A percentile compares a stretch with the other conserved stretches of the same genome.
Evolutionary conservation across 345 rosid species (phyloP).

Genomic region (Arabis hirsuta): DNA sequence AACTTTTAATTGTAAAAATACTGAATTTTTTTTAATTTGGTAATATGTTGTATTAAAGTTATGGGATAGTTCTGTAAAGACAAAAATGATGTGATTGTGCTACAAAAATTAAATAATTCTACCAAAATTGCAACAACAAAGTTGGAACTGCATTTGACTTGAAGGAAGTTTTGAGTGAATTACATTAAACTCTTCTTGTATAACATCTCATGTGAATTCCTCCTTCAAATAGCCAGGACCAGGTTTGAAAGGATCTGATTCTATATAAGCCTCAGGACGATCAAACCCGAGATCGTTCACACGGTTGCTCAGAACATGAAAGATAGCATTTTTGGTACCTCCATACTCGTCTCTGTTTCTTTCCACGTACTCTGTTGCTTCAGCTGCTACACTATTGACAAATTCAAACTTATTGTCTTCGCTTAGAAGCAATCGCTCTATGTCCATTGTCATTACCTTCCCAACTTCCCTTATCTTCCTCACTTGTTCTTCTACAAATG

Average conservation of each 20-base stretch:
- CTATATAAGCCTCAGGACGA: slow-evolving; percentile 75
- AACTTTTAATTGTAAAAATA: no score
- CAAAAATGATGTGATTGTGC: no score
- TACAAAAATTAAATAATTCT: not conserved
- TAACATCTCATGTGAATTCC: slow-evolving; percentile 51
- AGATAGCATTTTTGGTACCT: slow-evolving; percentile 76
- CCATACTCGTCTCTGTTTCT: slow-evolving; percentile 80
- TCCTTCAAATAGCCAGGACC: slow-evolving; percentile 73
- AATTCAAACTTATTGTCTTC: slow-evolving; percentile 81
- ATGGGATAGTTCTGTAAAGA: no score
- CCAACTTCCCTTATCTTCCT: slow-evolving; percentile 73
- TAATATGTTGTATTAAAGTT: no score
- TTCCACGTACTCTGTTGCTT: slow-evolving; percentile 78
- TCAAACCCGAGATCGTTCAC: slow-evolving; percentile 76
- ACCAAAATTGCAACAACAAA: slow-evolving; percentile 14
- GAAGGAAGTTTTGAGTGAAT: slow-evolving; percentile 4
- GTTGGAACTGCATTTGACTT: not conserved
- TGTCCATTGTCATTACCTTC: slow-evolving; percentile 70
- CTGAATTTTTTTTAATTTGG: no score
- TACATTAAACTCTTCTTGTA: not conserved
- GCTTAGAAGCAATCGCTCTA: slow-evolving; percentile 64
- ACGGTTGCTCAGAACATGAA: slow-evolving; percentile 85
- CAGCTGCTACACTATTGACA: no score
- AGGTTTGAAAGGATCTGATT: slow-evolving; percentile 74
- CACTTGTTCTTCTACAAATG: slow-evolving; percentile 89